These are phyloP conservation scores for Pisolithus sp. DNA, from an alignment of 768 basidiomycete species.

Conservation along the genomic window DNA sequence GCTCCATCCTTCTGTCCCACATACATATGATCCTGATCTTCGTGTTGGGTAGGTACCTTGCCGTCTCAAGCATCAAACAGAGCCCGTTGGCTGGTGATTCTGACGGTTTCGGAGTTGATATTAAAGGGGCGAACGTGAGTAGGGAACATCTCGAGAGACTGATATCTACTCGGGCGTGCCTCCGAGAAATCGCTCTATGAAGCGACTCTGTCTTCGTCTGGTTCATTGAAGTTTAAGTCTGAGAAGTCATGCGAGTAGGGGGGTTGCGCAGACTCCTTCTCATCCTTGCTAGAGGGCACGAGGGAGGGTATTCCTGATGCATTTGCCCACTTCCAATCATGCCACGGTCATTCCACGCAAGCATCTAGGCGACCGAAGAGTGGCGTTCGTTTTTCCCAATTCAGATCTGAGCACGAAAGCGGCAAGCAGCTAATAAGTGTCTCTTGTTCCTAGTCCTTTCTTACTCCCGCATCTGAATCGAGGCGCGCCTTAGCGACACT, in stretches of 20 bases:
- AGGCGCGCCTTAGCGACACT: conserved; percentile 9
- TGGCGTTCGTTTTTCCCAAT: no score
- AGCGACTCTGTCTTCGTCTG: neutral
- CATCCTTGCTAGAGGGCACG: no score
- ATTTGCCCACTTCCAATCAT: no score
- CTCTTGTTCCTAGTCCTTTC: neutral
- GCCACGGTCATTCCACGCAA: no score
- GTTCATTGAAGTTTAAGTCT: neutral
- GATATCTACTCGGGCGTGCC: no score
- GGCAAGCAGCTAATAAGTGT: neutral
- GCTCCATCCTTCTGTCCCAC: neutral
- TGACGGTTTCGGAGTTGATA: neutral
- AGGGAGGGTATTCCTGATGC: no score
- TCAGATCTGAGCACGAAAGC: no score
- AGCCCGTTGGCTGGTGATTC: neutral
- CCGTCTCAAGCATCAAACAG: conserved; percentile 1
- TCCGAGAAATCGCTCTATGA: no score
- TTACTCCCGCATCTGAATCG: conserved; percentile 7
- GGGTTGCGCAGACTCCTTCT: no score
- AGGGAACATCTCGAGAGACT: no score
- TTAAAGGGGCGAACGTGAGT: neutral
- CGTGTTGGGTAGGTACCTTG: conserved; percentile 1
- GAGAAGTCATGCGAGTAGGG: neutral
- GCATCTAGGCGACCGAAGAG: no score
- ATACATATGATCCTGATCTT: conserved; percentile 1